Base-by-base conservation (phyloP, 768 basidiomycete species). In the Mycena polygramma region DNA sequence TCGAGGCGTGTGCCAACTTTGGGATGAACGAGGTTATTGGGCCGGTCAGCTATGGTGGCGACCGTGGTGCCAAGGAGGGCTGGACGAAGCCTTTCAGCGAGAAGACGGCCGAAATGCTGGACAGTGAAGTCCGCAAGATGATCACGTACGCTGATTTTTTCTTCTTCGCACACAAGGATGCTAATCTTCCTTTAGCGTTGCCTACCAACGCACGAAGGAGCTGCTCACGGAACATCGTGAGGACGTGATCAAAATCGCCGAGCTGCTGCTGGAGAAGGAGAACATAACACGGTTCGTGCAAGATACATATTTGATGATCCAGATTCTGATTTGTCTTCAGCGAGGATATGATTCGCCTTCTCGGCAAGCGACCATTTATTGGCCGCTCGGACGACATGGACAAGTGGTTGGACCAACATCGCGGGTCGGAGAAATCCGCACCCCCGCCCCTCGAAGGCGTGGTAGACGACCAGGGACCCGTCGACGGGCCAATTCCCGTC, bases 31-130 rank as follows among this genome's bases (percentile, higher is more conserved):
- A 90, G 58, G 88, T 90, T 62, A 95, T 99, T 71, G 98, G 98
- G 1, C 98, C 98, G 2, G 94, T 99, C 71, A 97, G 95, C 75
- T 99, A 99, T 77, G 96, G 96, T 59, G 94, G 94, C n/a, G 87
- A 91, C 55, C 89, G 94, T 73, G 92, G 91, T 35, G 87, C 94
- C 53, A 91, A 91, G 52, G 96, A 97, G 78, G 85, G 88, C 61
- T 97, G 96, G 92, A 94, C 94, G 61, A 99, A 99, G 79, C 98
- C 97, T 7, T 99, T 99, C 86, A 96, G 94, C 75, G 98, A 99
- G 86, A 94, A 94, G 81, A 99, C 98, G 0, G 95, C 93, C 1
- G 94, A 99, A 83, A 93, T 96, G 87, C 84, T 99, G 19, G 98
- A 99, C 77, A 79, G 78, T 10, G 92, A 96, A 81, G 97, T 99